Evolutionary conservation across 2,329 filamentous ascomycete species (phyloP).

Genomic region (Colletotrichum sp.): DNA sequence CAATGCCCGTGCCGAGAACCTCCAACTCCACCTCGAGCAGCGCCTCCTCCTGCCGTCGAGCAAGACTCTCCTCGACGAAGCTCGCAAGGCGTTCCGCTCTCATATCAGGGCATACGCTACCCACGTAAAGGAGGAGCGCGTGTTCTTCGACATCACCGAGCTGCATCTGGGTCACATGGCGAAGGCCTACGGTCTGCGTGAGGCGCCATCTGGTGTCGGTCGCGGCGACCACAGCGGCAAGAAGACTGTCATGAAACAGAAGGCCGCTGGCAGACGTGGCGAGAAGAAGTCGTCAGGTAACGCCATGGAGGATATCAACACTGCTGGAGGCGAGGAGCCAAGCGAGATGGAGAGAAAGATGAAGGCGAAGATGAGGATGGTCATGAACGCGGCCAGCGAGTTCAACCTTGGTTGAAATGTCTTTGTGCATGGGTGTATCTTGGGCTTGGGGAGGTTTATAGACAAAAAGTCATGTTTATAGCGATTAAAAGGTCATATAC

Average conservation of each 20-base stretch:
- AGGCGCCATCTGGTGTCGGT: constrained; percentile 84
- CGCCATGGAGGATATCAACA: constrained; percentile 30
- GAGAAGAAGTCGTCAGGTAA: constrained; percentile 22
- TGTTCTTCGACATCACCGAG: constrained; percentile 89
- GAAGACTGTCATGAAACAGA: constrained; percentile 39
- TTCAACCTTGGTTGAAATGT: constrained; percentile 67
- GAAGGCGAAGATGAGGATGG: constrained; percentile 65
- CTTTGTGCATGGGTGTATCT: neutral
- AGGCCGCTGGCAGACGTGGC: constrained; percentile 24
- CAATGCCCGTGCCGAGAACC: constrained; percentile 53
- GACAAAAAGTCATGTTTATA: constrained; percentile 9
- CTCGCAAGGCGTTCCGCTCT: constrained; percentile 84
- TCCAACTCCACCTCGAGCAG: constrained; percentile 66
- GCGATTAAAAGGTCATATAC: constrained; percentile 14
- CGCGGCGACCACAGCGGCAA: constrained; percentile 54
- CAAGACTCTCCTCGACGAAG: constrained; percentile 77
- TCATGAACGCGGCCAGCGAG: constrained; percentile 63
- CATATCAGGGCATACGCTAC: constrained; percentile 96
- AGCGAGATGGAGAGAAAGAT: constrained; percentile 65
- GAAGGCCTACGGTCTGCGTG: constrained; percentile 89
- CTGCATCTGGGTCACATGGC: constrained; percentile 92
- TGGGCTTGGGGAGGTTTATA: constrained; percentile 1
- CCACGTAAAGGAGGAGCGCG: constrained; percentile 83
- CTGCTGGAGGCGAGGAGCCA: constrained; percentile 33
- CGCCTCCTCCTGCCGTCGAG: constrained; percentile 46